phyloP scores from a whole-genome alignment of 148 eudicot genomes.

The Silene conica region DNA sequence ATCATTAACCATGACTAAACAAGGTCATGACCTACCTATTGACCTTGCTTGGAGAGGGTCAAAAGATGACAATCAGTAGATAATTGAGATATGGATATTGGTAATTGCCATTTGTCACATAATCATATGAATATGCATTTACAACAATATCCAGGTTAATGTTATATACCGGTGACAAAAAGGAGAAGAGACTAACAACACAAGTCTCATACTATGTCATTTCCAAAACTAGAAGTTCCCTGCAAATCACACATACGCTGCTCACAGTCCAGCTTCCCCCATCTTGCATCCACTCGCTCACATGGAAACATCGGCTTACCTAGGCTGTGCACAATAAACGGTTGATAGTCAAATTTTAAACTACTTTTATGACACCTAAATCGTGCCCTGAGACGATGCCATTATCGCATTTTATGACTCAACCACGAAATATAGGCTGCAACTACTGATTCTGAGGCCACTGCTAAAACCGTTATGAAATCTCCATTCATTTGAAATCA shows the following conservation, averaged over 20 bases:
- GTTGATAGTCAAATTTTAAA: background rate
- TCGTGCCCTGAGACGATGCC: background rate
- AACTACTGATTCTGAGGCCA: too few species aligned
- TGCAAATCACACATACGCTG: conserved; percentile 78
- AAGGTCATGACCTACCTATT: too few species aligned
- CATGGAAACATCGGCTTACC: conserved; percentile 70
- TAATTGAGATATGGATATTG: too few species aligned
- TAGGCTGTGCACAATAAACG: conserved; percentile 39
- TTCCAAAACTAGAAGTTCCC: conserved; percentile 43
- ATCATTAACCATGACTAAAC: too few species aligned
- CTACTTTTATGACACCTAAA: background rate
- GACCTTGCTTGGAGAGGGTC: too few species aligned
- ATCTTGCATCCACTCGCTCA: conserved; percentile 84
- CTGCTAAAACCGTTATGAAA: background rate
- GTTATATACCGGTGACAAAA: background rate
- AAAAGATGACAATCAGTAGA: too few species aligned
- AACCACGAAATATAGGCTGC: background rate
- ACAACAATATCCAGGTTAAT: background rate
- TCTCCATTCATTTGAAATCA: too few species aligned
- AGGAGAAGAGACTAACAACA: background rate
- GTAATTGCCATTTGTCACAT: too few species aligned
- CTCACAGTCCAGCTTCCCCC: conserved; percentile 93
- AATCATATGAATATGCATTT: conserved; percentile 9
- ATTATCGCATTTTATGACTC: background rate
- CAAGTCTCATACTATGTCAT: conserved; percentile 13